Evolutionary conservation across 176 grass and related monocot species (phyloP), one percentile per base, ranked within the genome.

Genomic region (Metroxylon sagu): DNA sequence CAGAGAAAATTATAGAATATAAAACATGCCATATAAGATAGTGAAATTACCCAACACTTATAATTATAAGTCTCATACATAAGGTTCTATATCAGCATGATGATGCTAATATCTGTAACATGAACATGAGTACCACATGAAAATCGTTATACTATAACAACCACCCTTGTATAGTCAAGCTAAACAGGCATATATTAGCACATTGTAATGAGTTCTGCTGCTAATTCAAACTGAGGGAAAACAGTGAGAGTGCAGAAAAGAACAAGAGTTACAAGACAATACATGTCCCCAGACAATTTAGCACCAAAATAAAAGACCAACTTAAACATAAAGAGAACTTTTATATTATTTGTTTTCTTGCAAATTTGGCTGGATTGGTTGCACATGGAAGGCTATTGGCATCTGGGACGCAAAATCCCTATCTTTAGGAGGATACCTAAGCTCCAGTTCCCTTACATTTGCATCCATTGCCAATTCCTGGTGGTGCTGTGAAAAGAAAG

Each of bases 281-380:
- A 43, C 35, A 43, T 43, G 35, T 29, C 39, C 49, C 23, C 60
- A 48, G 31, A 63, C 6, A 49, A 19, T 63, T 25, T 23, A 63
- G 8, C 39, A 25, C 18, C 31, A 63, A 49, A 5, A 14, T 6
- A 23, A 19, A 21, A 48, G 35, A 49, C 60, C 48, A 21, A 15
- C 60, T 23, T 0, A 48, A 15, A 21, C 14, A 14, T 23, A 52
- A 25, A 0, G 35, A 43, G 35, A 43, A 65, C 4, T 16, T 51
- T 25, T 26, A 26, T 23, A 18, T 65, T 74, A 90, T 23, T 76
- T 90, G 64, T 89, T 85, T 17, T 85, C 88, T 63, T 93, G 88
- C 67, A 98, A 75, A 43, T 98, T 93, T 59, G 85, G 94, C 54
- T 98, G 94, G 48, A 76, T 89, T 31, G 85, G 85, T 68, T 98